Conservation (phyloP, 768 basidiomycete genomes). For the Cystofilobasidium bisporidii region DNA sequence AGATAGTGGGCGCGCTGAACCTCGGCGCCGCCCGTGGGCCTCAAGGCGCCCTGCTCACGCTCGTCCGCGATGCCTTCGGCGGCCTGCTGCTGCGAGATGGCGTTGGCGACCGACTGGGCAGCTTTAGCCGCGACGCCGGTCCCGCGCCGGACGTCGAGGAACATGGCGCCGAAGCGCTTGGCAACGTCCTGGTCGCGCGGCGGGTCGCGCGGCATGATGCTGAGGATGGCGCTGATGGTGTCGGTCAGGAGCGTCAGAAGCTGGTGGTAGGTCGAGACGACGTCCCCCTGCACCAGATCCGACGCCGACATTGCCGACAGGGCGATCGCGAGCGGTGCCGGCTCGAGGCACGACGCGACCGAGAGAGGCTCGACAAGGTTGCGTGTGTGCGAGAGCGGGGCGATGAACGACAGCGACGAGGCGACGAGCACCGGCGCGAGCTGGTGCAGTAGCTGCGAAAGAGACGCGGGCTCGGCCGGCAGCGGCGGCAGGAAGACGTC, state of each 20-base stretch:
- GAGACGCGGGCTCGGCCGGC: neutral
- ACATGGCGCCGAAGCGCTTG: conserved; percentile 19
- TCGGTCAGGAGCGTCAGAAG: conserved; percentile 78
- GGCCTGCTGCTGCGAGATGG: conserved; percentile 72
- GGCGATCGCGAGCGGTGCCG: conserved; percentile 59
- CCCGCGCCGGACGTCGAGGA: conserved; percentile 10
- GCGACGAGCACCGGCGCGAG: conserved; percentile 8
- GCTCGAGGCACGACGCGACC: conserved; percentile 9
- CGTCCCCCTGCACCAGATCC: conserved; percentile 79
- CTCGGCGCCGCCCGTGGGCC: too few relatives aligned
- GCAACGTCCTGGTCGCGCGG: conserved; percentile 51
- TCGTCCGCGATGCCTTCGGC: conserved; percentile 60
- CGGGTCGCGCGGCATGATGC: conserved; percentile 73
- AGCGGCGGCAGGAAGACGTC: neutral
- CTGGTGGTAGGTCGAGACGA: conserved; percentile 81
- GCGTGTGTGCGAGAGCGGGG: conserved; percentile 70
- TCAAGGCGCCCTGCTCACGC: conserved; percentile 39
- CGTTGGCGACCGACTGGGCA: conserved; percentile 48
- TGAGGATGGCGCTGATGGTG: conserved; percentile 75
- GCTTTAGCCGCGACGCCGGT: neutral
- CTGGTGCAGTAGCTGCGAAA: conserved; percentile 6
- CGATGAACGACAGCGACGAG: conserved; percentile 53
- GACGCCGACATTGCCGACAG: conserved; percentile 77
- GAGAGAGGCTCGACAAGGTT: neutral
- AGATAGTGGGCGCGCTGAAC: conserved; percentile 87